phyloP scores from a whole-genome alignment of 805 yeast species.

The Kodamaea kaohsiungensis region DNA sequence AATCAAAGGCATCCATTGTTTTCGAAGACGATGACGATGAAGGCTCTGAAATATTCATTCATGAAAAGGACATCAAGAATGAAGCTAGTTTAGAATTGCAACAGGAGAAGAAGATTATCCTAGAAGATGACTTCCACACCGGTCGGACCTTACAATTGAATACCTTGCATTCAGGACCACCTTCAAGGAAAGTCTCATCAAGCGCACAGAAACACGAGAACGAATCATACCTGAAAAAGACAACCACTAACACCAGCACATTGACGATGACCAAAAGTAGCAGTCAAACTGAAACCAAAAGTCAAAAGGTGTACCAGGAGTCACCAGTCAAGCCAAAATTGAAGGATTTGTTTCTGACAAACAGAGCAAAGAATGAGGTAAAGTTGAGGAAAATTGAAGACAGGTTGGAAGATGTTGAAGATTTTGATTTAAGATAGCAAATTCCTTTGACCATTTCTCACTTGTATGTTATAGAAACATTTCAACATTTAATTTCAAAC shows the following conservation, averaged over 20 bases:
- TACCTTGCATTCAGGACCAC: not conserved
- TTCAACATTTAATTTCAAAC: not conserved
- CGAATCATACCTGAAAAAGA: not conserved
- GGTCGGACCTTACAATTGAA: slow-evolving; percentile 7
- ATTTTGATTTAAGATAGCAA: too few species aligned
- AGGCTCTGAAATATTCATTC: not conserved
- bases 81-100: slow-evolving; percentile 1
- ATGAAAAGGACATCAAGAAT: not conserved
- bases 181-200: not conserved
- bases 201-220: not conserved
- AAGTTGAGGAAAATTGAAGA: slow-evolving; percentile 9
- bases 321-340: slow-evolving; percentile 6
- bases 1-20: not conserved
- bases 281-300: not conserved
- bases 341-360: slow-evolving; percentile 7
- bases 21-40: slow-evolving; percentile 7
- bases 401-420: slow-evolving; percentile 9
- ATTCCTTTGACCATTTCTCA: too few species aligned
- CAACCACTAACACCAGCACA: not conserved
- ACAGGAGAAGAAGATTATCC: not conserved
- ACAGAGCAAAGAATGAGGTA: slow-evolving; percentile 9
- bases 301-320: slow-evolving; percentile 3
- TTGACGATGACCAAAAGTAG: not conserved
- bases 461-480: too few species aligned
- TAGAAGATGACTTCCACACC: slow-evolving; percentile 10